Evolutionary conservation across 805 yeast genomes (phyloP).

Genomic region (Candida piceae): DNA sequence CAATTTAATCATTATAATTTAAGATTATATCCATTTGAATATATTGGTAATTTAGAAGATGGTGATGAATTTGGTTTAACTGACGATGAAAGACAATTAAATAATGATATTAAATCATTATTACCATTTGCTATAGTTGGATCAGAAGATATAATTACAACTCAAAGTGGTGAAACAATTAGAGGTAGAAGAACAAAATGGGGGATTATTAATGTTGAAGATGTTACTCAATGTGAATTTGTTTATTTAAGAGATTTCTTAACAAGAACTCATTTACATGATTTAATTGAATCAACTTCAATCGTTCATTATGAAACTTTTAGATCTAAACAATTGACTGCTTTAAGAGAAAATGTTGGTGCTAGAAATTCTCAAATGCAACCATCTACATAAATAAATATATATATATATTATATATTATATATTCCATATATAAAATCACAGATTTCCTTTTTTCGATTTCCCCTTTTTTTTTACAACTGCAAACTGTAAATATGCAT

Average conservation of each 20-base stretch:
- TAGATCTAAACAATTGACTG: constrained; percentile 89
- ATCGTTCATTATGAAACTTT: constrained; percentile 86
- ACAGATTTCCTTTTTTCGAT: no score
- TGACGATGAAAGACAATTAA: constrained; percentile 68
- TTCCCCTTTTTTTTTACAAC: no score
- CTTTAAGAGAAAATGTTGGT: constrained; percentile 86
- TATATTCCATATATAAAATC: no score
- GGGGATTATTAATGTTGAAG: constrained; percentile 93
- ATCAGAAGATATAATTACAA: constrained; percentile 65
- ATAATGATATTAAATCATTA: constrained; percentile 66
- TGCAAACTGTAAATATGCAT: no score
- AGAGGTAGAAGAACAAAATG: constrained; percentile 91
- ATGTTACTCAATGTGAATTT: constrained; percentile 93
- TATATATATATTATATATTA: neutral
- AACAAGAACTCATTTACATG: constrained; percentile 93
- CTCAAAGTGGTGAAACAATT: constrained; percentile 70
- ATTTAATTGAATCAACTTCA: constrained; percentile 88
- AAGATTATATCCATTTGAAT: constrained; percentile 79
- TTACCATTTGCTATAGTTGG: constrained; percentile 96
- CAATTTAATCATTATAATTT: constrained; percentile 72
- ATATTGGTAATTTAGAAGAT: constrained; percentile 19
- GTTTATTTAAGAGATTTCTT: constrained; percentile 89
- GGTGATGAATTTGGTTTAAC: constrained; percentile 36
- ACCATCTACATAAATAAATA: constrained; percentile 2
- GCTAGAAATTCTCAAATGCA: constrained; percentile 31